These are phyloP conservation scores for Apiotrichum porosum DNA, from an alignment of 1,284 basidiomycete genomes.

Conservation along the genomic window DNA sequence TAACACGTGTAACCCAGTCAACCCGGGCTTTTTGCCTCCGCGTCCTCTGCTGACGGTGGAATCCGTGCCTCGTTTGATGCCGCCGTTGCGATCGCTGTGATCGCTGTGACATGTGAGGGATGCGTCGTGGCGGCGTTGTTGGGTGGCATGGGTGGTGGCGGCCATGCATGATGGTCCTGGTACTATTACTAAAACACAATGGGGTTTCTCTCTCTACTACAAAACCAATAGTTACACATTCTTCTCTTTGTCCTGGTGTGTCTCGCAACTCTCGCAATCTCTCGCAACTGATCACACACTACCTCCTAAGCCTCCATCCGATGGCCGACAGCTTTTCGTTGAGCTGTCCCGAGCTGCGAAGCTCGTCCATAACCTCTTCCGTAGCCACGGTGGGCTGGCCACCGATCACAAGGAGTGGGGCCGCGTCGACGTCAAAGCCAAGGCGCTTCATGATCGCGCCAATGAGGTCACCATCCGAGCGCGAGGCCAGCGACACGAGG, in stretches of 20 bases:
- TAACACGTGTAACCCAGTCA: too few relatives aligned
- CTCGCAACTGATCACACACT: background rate
- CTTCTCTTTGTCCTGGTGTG: background rate
- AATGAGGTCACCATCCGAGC: constrained; percentile 24
- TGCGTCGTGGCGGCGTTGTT: too few relatives aligned
- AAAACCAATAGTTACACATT: background rate
- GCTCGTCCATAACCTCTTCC: constrained; percentile 19
- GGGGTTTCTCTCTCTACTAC: too few relatives aligned
- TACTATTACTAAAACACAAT: too few relatives aligned
- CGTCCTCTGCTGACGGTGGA: too few relatives aligned
- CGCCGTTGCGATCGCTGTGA: too few relatives aligned
- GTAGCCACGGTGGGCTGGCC: constrained; percentile 26
- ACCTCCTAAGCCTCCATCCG: constrained; percentile 3
- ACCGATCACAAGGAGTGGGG: constrained; percentile 35
- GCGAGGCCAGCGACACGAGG: constrained; percentile 23
- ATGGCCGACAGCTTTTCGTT: constrained; percentile 10
- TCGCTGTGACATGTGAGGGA: too few relatives aligned
- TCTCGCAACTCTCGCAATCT: background rate
- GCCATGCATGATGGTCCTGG: background rate
- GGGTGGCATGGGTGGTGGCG: background rate
- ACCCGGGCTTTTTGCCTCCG: too few relatives aligned
- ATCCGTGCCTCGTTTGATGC: too few relatives aligned
- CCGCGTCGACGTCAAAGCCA: constrained; percentile 17
- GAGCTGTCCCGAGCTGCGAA: constrained; percentile 24
- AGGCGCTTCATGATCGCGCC: constrained; percentile 25